Percentiles rank a stretch among this genome's conserved stretches.
These are phyloP conservation scores for Zea luxurians DNA, from an alignment of 176 grass and related monocot species.

Conservation along the genomic window DNA sequence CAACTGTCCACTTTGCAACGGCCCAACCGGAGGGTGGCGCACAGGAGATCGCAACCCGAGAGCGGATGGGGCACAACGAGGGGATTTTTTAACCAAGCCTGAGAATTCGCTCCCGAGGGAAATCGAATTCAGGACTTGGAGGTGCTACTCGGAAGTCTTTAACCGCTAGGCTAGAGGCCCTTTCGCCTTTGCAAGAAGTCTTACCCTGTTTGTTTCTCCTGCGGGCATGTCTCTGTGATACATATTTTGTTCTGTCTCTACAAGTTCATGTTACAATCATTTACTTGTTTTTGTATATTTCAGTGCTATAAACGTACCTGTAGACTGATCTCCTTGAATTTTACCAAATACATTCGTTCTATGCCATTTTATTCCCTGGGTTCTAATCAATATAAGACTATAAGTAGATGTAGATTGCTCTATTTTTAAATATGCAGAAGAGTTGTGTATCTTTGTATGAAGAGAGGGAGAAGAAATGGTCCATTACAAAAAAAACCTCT, in stretches of 20 bases:
- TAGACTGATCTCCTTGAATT: conserved; percentile 12
- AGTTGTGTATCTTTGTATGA: neutral
- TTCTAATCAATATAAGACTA: conserved; percentile 7
- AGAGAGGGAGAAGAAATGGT: neutral
- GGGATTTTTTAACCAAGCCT: too few species aligned
- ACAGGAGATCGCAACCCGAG: too few species aligned
- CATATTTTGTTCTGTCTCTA: neutral
- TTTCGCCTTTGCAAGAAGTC: neutral
- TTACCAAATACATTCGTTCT: neutral
- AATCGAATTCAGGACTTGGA: too few species aligned
- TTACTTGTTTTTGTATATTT: neutral
- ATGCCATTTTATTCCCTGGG: neutral
- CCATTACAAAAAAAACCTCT: neutral
- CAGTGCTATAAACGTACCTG: neutral
- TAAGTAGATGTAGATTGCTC: neutral
- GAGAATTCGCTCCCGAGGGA: too few species aligned
- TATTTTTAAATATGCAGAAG: neutral
- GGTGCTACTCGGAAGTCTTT: too few species aligned
- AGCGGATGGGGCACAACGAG: too few species aligned
- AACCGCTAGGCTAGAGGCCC: too few species aligned
- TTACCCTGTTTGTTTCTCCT: neutral
- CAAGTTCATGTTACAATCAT: neutral
- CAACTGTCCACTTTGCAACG: too few species aligned
- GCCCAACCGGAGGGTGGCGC: too few species aligned
- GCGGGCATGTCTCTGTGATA: neutral